Evolutionary conservation across 371 early-diverging fungal genomes (phyloP).

Genomic region (Saksenaea oblongispora): DNA sequence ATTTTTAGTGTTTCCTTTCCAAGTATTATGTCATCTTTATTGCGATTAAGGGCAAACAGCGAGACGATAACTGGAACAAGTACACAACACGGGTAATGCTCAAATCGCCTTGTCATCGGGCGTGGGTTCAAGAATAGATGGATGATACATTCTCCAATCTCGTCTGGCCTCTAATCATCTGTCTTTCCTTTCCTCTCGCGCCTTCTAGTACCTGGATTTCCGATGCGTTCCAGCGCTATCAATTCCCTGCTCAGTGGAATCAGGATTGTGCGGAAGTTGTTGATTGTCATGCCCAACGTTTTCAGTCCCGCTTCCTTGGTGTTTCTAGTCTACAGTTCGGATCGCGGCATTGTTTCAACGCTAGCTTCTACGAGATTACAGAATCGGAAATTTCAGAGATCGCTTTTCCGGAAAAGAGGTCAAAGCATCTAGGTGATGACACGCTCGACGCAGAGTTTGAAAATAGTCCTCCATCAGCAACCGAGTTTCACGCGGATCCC

Average conservation of each 20-base stretch:
- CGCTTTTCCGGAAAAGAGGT: conserved; percentile 9
- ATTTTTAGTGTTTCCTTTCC: background rate
- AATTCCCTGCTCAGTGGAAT: conserved; percentile 12
- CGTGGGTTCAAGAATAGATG: conserved; percentile 4
- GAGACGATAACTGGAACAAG: conserved; percentile 16
- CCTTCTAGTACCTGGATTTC: conserved; percentile 16
- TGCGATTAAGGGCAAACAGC: conserved; percentile 18
- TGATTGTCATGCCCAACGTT: conserved; percentile 22
- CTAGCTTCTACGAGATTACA: conserved; percentile 41
- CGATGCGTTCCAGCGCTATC: conserved; percentile 28
- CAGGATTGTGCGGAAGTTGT: conserved; percentile 18
- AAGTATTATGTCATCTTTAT: conserved; percentile 15
- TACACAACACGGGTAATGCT: conserved; percentile 12
- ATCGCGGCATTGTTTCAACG: conserved; percentile 14
- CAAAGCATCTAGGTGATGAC: background rate
- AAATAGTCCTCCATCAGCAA: background rate
- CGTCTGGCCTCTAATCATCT: background rate
- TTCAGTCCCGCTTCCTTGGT: conserved; percentile 40
- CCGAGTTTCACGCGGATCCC: background rate
- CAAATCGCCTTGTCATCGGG: conserved; percentile 1
- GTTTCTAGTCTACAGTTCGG: conserved; percentile 25
- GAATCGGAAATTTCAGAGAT: conserved; percentile 50
- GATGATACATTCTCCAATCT: background rate
- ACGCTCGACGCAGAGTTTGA: background rate
- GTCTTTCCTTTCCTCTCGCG: background rate